Evolutionary conservation across 2,329 filamentous ascomycete species (phyloP), one percentile per base, ranked within the genome.

Genomic region (Coniochaeta sp.): DNA sequence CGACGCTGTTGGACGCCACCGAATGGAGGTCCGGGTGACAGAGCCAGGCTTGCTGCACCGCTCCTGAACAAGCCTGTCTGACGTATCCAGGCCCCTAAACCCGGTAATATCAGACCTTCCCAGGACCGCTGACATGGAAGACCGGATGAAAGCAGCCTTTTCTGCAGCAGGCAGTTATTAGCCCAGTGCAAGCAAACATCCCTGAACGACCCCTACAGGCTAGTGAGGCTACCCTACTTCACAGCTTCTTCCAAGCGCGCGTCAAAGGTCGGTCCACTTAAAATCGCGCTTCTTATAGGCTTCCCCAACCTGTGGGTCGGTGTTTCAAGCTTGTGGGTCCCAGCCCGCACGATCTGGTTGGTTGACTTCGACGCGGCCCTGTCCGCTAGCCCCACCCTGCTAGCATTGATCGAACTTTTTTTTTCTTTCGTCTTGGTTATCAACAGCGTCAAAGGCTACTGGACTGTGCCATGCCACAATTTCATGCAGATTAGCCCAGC

Each of bases 181-280:
- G n/a, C n/a, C n/a, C n/a, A n/a, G n/a, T n/a, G n/a, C n/a, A n/a
- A n/a, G n/a, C n/a, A 26, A 17, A 19, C 22, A 47, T 22, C 43
- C 19, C 43, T 26, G 22, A 22, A 47, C 5, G 43, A 26, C 24
- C n/a, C 31, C 11, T n/a, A n/a, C n/a, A n/a, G n/a, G n/a, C n/a
- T n/a, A n/a, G n/a, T n/a, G n/a, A n/a, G n/a, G 28, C 40, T 54
- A 19, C 40, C 4, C 12, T n/a, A 44, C 40, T n/a, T n/a, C n/a
- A n/a, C 24, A 6, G 28, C 5, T 31, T 58, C 26, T 31, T n/a
- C 56, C 56, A 58, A 58, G 56, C 56, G 56, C 56, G 56, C 56
- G 56, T 58, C 56, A 58, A 58, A 58, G 16, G 19, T 19, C 3
- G 56, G 17, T 26, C 24, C 33, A 55, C 8, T 31, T 6, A 22